Evolutionary conservation across 345 rosid species (phyloP).

Genomic region (Sonneratia alba): DNA sequence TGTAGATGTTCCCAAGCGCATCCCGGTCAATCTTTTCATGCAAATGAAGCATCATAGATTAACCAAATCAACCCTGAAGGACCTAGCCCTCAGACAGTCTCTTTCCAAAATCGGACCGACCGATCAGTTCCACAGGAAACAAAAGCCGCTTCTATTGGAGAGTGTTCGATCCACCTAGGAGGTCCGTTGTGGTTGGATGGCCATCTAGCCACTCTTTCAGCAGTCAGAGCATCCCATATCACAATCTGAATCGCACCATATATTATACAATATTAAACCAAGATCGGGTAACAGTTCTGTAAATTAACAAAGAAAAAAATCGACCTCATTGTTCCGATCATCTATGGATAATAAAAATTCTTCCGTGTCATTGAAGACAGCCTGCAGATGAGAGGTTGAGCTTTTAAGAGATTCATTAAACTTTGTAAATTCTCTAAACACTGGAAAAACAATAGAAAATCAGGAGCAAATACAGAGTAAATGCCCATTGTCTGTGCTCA

Average conservation of each 20-base stretch:
- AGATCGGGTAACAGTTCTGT: neutral
- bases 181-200: conserved; percentile 61
- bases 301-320: conserved; percentile 7
- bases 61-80: neutral
- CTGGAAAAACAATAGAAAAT: neutral
- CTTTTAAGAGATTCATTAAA: neutral
- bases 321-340: conserved; percentile 52
- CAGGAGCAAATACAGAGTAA: neutral
- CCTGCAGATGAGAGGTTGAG: conserved; percentile 31
- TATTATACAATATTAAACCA: neutral
- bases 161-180: conserved; percentile 82
- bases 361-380: conserved; percentile 70
- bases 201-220: conserved; percentile 68
- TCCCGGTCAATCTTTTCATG: neutral
- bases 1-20: neutral
- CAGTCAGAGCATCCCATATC: conserved; percentile 69
- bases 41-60: neutral
- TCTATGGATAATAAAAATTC: conserved; percentile 65
- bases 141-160: conserved; percentile 60
- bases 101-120: conserved; percentile 57
- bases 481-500: neutral
- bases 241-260: conserved; percentile 40
- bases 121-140: conserved; percentile 53
- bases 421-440: neutral
- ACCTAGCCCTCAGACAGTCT: conserved; percentile 5